Evolutionary conservation across 2,329 filamentous ascomycete genomes (phyloP).

Genomic region (Aspergillus bombycis): DNA sequence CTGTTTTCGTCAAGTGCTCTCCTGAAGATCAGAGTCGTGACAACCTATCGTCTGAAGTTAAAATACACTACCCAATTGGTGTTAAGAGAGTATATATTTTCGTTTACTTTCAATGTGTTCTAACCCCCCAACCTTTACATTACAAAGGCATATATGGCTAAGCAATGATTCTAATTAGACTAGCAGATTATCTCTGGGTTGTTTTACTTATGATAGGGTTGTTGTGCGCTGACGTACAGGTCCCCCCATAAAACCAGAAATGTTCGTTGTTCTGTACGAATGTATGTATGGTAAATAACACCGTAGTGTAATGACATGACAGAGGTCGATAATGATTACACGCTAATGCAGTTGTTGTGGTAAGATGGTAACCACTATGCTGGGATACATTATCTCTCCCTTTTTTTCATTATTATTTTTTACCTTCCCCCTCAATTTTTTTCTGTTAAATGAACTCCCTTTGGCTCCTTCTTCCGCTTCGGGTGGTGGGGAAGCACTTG

Average conservation of each 20-base stretch:
- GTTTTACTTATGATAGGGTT: not conserved
- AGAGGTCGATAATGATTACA: constrained; percentile 8
- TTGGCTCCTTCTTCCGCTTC: not conserved
- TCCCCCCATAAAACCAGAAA: not conserved
- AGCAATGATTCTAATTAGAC: not conserved
- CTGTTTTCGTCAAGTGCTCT: constrained; percentile 16
- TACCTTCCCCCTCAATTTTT: not conserved
- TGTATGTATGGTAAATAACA: constrained; percentile 15
- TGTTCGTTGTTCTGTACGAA: not conserved
- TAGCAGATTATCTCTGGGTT: not conserved
- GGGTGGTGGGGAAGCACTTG: constrained; percentile 16
- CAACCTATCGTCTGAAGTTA: constrained; percentile 1
- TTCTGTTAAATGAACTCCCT: not conserved
- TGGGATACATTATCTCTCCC: constrained; percentile 17
- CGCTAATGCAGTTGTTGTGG: constrained; percentile 22
- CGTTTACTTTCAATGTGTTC: not conserved
- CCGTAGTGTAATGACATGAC: constrained; percentile 14
- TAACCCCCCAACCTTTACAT: not conserved
- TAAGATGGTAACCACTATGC: constrained; percentile 24
- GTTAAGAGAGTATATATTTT: not conserved
- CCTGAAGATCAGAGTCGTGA: constrained; percentile 30
- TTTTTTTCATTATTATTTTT: not conserved
- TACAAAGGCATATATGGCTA: not conserved
- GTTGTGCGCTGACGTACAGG: not conserved
- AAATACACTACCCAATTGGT: not conserved